Base-by-base conservation (phyloP, 441 rosid genomes). In the Metrosideros polymorpha region DNA sequence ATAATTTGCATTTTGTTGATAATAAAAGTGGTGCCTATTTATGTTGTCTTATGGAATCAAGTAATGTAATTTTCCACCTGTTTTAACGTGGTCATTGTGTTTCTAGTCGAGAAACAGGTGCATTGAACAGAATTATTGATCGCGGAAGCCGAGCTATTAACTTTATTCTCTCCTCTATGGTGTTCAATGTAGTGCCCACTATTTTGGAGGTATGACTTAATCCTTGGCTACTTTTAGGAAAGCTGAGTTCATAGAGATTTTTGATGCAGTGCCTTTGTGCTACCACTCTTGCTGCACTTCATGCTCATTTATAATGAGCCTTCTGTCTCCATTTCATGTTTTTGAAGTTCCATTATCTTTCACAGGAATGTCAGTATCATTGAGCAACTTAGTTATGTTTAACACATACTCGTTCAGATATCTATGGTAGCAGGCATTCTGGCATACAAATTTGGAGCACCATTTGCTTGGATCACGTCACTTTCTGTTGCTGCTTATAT, bases 61-160 rank as follows among this genome's bases (percentile, higher is more conserved):
- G 50, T 88, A 30, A 32, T 45, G 35, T 32, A 54, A 54, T 82
- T 35, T 85, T 75, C 61, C 52, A 83, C 85, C 87, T 77, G 63
- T 85, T 89, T 88, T 82, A 83, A 84, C 84, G 90, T 79, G 77
- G 42, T 86, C 84, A 9, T 66, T 84, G 54, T 66, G 82, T 93
- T 85, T 94, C 79, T 92, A 98, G 99, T 87, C 96, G 98, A 89
- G 98, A 98, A 92, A 96, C 98, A 24, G 98, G 99, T 49, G 99
- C 95, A 35, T 87, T 98, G 88, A 95, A 90, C 89, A 93, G 99
- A 91, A 92, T 93, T 84, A 96, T 96, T 32, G 99, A 98, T 88
- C 98, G 97, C 82, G 98, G 99, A 85, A 95, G 99, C 92, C 94
- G 97, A 10, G 99, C 95, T 18, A 94, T 98, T 45, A 98, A 95